Evolutionary conservation across 1,139 yeast genomes (phyloP), one percentile per base, ranked within the genome.

Genomic region (Taphrina flavorubra): DNA sequence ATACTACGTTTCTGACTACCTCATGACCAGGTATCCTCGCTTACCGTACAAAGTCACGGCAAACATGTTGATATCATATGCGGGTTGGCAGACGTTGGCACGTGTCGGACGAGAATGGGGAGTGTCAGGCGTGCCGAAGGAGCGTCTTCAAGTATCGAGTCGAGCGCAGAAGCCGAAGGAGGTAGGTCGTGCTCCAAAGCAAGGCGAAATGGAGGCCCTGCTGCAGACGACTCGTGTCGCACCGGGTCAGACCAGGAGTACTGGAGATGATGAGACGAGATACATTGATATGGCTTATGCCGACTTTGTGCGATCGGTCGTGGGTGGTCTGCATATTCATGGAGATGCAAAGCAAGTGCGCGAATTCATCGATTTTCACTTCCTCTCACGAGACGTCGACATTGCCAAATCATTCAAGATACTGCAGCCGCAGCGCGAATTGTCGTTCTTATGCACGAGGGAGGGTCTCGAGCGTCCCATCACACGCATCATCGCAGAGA

Each of bases 401-500:
- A 81, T 92, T 69, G 82, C 87, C 51, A 81, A 85, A 69, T 84
- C 92, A 85, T 88, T 94, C 79, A 85, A 86, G 74, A 91, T 94
- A 78, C 86, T 85, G 73, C 88, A 89, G 76, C 97, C 99, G 61
- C 89, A 95, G 25, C 84, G 95, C 77, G 96, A 92, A 77, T 83
- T 94, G 72, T 85, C 92, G 1, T 84, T 87, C 71, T 81, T 95
- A 67, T 87, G 97, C 76, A 87, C 86, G 71, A 86, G 94, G 73
- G 89, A 92, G 76, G 85, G 86, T n/a, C 81, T 92, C 72, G 84
- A 84, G 68, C 84, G 85, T 42, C 97, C 97, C 34, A 83, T 89
- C 6, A 87, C 92, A 51, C 87, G 96, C 77, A 84, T 95, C 71
- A 81, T 94, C 71, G 94, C 97, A 40, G 99, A 94, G 79, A 89